Evolutionary conservation across 805 yeast species (phyloP).

Genomic region (Saccharomycodes ludwigii): DNA sequence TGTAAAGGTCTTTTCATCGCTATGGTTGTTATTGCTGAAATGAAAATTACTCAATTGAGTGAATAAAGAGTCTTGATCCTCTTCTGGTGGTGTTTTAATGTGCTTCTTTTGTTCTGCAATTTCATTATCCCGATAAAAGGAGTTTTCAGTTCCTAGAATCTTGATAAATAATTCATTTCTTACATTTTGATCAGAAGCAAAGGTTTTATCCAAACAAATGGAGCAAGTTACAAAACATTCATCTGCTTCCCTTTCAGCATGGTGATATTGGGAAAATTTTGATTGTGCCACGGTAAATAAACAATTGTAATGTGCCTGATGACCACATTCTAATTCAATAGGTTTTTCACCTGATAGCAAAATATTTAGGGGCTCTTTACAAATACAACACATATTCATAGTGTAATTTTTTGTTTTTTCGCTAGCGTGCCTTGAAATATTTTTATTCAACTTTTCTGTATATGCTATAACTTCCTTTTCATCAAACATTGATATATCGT

Average conservation of each 20-base stretch:
- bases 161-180: no score
- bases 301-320: conserved; percentile 34
- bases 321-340: conserved; percentile 30
- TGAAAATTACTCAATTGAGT: no score
- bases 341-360: conserved; percentile 31
- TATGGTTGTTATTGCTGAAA: no score
- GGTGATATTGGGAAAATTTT: conserved; percentile 7
- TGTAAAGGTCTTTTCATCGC: no score
- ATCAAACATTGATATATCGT: no score
- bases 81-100: no score
- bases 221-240: no score
- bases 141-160: no score
- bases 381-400: conserved; percentile 28
- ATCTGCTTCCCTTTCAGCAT: no score
- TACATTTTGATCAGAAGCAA: no score
- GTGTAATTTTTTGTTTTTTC: conserved; percentile 13
- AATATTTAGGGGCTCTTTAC: conserved; percentile 30
- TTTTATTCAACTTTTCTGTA: conserved; percentile 2
- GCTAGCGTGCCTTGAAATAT: conserved; percentile 9
- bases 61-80: no score
- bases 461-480: background rate
- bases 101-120: background rate
- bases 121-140: background rate
- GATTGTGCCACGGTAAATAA: conserved; percentile 21
- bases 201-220: no score